phyloP scores from a whole-genome alignment of 108 stramenopile species.

The Schizochytrium sp. region DNA sequence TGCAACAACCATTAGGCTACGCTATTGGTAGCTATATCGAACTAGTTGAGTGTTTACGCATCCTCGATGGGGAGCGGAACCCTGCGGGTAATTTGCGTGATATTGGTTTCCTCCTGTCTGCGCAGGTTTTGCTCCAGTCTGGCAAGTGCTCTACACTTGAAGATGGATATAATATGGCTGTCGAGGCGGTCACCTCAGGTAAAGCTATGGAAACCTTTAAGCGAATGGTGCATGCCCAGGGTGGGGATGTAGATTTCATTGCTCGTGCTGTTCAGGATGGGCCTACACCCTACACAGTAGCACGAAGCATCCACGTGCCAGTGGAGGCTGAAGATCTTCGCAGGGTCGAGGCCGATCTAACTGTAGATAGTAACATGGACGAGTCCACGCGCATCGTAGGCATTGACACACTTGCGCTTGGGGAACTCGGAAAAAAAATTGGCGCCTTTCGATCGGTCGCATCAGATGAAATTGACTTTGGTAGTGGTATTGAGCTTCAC shows the following conservation, averaged over 20 bases:
- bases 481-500: constrained; percentile 32
- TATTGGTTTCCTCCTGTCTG: constrained; percentile 9
- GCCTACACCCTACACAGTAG: background rate
- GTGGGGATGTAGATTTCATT: background rate
- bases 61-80: constrained; percentile 7
- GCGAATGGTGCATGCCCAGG: constrained; percentile 41
- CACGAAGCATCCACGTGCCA: constrained; percentile 13
- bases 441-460: constrained; percentile 16
- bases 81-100: background rate
- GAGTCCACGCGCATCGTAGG: constrained; percentile 20
- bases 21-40: constrained; percentile 58
- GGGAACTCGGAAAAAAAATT: constrained; percentile 21
- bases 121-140: constrained; percentile 9
- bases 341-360: background rate
- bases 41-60: constrained; percentile 36
- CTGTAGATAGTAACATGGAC: constrained; percentile 38
- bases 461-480: constrained; percentile 33
- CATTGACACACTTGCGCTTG: constrained; percentile 34
- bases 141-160: constrained; percentile 42
- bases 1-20: constrained; percentile 55
- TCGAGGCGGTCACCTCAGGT: constrained; percentile 26
- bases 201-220: constrained; percentile 12
- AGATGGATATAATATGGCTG: constrained; percentile 45
- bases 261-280: background rate
- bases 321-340: constrained; percentile 20